A percentile compares a stretch with the other conserved stretches of the same genome.
phyloP scores from a whole-genome alignment of 352 stramenopile genomes.

The Salisapilia sapeloensis region DNA sequence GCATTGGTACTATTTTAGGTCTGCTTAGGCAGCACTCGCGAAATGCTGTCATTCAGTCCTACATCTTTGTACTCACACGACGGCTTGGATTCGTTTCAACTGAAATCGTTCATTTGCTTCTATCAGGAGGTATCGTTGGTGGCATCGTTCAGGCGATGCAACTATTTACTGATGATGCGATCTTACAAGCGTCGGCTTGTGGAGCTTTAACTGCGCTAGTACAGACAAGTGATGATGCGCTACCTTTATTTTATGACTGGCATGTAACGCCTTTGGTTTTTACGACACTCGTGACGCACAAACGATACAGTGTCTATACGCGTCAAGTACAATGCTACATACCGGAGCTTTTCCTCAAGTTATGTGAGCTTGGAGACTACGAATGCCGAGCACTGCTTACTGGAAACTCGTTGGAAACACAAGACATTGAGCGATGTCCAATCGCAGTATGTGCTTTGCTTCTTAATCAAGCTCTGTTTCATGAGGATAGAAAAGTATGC shows the following conservation, averaged over 20 bases:
- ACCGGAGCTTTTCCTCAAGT: slow-evolving; percentile 57
- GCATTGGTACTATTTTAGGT: slow-evolving; percentile 30
- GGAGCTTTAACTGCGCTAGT: slow-evolving; percentile 63
- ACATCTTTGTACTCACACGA: slow-evolving; percentile 53
- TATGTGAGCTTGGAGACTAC: slow-evolving; percentile 48
- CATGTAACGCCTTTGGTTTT: slow-evolving; percentile 42
- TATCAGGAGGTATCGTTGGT: slow-evolving; percentile 31
- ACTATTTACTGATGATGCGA: slow-evolving; percentile 54
- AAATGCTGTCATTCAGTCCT: slow-evolving; percentile 69
- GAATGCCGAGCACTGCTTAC: slow-evolving; percentile 35
- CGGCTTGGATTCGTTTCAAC: slow-evolving; percentile 55
- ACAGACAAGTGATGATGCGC: too few relatives aligned
- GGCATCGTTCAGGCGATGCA: slow-evolving; percentile 36
- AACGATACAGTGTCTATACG: slow-evolving; percentile 68
- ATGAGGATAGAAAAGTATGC: slow-evolving; percentile 68
- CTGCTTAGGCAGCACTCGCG: slow-evolving; percentile 33
- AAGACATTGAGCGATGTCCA: slow-evolving; percentile 18
- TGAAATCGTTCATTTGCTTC: slow-evolving; percentile 34
- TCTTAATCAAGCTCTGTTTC: slow-evolving; percentile 42
- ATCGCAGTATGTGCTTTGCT: slow-evolving; percentile 59
- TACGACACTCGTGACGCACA: slow-evolving; percentile 53
- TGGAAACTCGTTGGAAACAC: slow-evolving; percentile 7
- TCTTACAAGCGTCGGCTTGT: slow-evolving; percentile 60
- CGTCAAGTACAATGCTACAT: slow-evolving; percentile 74
- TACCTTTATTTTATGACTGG: too few relatives aligned